phyloP scores from a whole-genome alignment of 352 stramenopile species.

The Thalassiosira ordinaria region DNA sequence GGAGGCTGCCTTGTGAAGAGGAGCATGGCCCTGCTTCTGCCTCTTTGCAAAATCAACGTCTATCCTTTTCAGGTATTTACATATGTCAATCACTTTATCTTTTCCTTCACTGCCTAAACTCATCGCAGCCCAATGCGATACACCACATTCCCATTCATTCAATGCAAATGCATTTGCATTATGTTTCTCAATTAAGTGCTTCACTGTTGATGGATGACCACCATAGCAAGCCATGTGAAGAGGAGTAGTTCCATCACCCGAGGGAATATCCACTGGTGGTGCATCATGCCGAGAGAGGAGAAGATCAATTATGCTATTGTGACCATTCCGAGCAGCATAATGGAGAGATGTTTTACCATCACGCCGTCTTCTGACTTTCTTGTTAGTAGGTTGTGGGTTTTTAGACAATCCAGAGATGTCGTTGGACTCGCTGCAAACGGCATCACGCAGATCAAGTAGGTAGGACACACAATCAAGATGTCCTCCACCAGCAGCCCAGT shows the following conservation, averaged over 20 bases:
- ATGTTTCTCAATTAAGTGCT: conserved; percentile 63
- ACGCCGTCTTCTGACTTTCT: conserved; percentile 59
- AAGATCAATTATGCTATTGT: conserved; percentile 60
- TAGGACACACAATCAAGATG: conserved; percentile 53
- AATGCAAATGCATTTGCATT: conserved; percentile 37
- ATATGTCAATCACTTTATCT: conserved; percentile 58
- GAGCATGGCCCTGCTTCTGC: conserved; percentile 78
- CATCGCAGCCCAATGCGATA: conserved; percentile 76
- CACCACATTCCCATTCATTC: conserved; percentile 80
- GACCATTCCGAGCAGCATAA: conserved; percentile 80
- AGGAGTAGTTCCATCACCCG: conserved; percentile 57
- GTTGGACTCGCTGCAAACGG: conserved; percentile 3
- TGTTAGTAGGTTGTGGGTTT: conserved; percentile 18
- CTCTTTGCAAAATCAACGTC: conserved; percentile 55
- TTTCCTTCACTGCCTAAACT: conserved; percentile 54
- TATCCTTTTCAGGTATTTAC: conserved; percentile 57
- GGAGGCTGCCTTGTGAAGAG: conserved; percentile 82
- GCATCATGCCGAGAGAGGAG: conserved; percentile 41
- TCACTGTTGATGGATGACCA: conserved; percentile 61
- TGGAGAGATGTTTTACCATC: conserved; percentile 85
- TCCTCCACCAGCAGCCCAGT: conserved; percentile 59
- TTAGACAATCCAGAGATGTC: not conserved
- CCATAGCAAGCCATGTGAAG: conserved; percentile 79
- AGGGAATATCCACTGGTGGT: conserved; percentile 44
- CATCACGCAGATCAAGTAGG: conserved; percentile 40